Evolutionary conservation across 108 stramenopile genomes (phyloP).

Genomic region (Thalassiosira profunda): DNA sequence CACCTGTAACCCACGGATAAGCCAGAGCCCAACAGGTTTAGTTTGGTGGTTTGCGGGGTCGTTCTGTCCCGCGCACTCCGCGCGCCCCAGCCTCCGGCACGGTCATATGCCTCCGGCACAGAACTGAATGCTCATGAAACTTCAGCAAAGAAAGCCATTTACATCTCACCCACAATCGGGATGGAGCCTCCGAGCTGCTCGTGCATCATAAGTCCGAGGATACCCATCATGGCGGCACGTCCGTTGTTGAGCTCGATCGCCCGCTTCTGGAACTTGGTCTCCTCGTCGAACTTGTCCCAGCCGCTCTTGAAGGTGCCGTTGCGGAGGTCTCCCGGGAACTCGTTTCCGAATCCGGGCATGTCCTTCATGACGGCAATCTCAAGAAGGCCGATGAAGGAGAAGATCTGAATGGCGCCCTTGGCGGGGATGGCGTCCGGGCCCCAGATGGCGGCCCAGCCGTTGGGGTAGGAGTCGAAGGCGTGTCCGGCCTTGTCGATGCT

Average conservation of each 20-base stretch:
- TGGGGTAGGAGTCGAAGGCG: constrained; percentile 65
- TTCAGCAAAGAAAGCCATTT: constrained; percentile 11
- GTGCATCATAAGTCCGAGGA: constrained; percentile 91
- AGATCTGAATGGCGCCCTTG: constrained; percentile 55
- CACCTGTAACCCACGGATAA: too few relatives aligned
- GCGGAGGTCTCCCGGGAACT: constrained; percentile 79
- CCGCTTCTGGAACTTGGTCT: constrained; percentile 76
- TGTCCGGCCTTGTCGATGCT: constrained; percentile 66
- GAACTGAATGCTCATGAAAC: too few relatives aligned
- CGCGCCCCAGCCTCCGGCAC: too few relatives aligned
- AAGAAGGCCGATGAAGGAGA: constrained; percentile 68
- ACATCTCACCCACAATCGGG: constrained; percentile 35
- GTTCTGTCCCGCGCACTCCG: too few relatives aligned
- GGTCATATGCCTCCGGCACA: too few relatives aligned
- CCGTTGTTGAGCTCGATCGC: constrained; percentile 96
- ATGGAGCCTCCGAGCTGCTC: constrained; percentile 60
- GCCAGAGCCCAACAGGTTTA: too few relatives aligned
- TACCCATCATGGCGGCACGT: constrained; percentile 93
- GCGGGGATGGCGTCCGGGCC: constrained; percentile 52
- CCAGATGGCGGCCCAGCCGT: constrained; percentile 62
- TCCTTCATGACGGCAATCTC: constrained; percentile 81
- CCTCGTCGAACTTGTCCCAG: constrained; percentile 62
- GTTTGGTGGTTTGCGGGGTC: too few relatives aligned
- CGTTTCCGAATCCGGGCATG: constrained; percentile 50
- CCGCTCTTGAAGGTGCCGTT: constrained; percentile 65